These are phyloP conservation scores for Tetrapisispora phaffii DNA, from an alignment of 805 yeast species.

Conservation along the genomic window DNA sequence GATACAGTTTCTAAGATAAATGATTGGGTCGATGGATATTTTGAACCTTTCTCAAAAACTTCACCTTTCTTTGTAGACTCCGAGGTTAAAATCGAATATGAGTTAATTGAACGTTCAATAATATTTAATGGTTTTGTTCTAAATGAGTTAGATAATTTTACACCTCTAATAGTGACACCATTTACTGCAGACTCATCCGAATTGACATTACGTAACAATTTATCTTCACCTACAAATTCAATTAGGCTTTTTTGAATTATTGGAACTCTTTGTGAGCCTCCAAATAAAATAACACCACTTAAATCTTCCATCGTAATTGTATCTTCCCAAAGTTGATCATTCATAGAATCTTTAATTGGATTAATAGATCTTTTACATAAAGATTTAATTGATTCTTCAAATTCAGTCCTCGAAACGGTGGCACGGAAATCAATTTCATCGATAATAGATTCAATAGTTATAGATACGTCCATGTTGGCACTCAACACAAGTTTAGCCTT, in stretches of 20 bases:
- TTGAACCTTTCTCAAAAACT: constrained; percentile 42
- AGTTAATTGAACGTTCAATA: constrained; percentile 44
- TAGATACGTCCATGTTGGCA: constrained; percentile 73
- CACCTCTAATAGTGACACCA: constrained; percentile 82
- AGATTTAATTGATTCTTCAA: constrained; percentile 41
- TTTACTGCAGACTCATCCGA: constrained; percentile 92
- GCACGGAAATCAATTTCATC: constrained; percentile 68
- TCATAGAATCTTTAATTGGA: constrained; percentile 49
- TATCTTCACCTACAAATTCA: constrained; percentile 40
- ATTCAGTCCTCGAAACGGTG: constrained; percentile 64
- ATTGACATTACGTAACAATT: constrained; percentile 73
- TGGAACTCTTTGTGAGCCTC: constrained; percentile 90
- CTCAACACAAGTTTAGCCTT: constrained; percentile 79
- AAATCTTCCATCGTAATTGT: constrained; percentile 32
- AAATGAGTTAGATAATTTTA: constrained; percentile 58
- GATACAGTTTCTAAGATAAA: constrained; percentile 29
- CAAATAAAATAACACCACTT: constrained; percentile 66
- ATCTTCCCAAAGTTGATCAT: constrained; percentile 25
- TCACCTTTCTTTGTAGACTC: constrained; percentile 11
- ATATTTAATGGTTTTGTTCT: constrained; percentile 49
- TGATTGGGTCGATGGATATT: constrained; percentile 25
- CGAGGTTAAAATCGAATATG: constrained; percentile 33
- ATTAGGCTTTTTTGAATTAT: constrained; percentile 58
- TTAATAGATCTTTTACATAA: constrained; percentile 34
- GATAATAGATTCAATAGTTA: constrained; percentile 64